phyloP scores from a whole-genome alignment of 495 filamentous ascomycete genomes.

The Massariosphaeria phaeospora region DNA sequence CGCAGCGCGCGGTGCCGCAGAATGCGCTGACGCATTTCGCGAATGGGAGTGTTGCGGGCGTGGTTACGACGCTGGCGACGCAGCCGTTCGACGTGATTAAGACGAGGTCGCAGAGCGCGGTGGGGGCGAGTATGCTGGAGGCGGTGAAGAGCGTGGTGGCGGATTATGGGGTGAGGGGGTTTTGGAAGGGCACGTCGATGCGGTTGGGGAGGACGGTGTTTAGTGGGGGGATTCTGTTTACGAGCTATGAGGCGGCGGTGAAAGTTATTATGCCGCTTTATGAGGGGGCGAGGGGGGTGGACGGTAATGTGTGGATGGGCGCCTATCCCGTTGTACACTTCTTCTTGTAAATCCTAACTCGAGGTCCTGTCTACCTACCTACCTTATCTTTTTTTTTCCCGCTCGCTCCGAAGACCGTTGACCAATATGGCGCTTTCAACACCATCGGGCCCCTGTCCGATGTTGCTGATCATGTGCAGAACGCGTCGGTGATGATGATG shows the following conservation, averaged over 20 bases:
- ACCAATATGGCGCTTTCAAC: too few species aligned
- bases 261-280: slow-evolving; percentile 29
- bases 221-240: slow-evolving; percentile 62
- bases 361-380: too few species aligned
- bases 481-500: too few species aligned
- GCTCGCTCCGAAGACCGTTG: too few species aligned
- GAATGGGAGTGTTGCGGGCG: slow-evolving; percentile 57
- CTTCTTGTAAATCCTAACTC: too few species aligned
- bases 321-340: too few species aligned
- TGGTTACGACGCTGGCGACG: slow-evolving; percentile 56
- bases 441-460: too few species aligned
- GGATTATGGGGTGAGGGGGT: slow-evolving; percentile 55
- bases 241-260: slow-evolving; percentile 56
- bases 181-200: slow-evolving; percentile 67
- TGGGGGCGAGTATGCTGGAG: slow-evolving; percentile 50
- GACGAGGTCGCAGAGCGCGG: slow-evolving; percentile 56
- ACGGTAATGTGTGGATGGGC: too few species aligned
- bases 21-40: slow-evolving; percentile 52
- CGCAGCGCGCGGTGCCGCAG: slow-evolving; percentile 42
- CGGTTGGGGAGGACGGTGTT: slow-evolving; percentile 57
- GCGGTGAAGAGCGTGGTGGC: slow-evolving; percentile 49
- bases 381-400: too few species aligned
- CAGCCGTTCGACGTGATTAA: slow-evolving; percentile 68
- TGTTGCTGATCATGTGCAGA: too few species aligned
- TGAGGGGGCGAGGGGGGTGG: too few species aligned